Conservation (phyloP, 2,329 filamentous ascomycete species). For the Emericellopsis cladophorae region DNA sequence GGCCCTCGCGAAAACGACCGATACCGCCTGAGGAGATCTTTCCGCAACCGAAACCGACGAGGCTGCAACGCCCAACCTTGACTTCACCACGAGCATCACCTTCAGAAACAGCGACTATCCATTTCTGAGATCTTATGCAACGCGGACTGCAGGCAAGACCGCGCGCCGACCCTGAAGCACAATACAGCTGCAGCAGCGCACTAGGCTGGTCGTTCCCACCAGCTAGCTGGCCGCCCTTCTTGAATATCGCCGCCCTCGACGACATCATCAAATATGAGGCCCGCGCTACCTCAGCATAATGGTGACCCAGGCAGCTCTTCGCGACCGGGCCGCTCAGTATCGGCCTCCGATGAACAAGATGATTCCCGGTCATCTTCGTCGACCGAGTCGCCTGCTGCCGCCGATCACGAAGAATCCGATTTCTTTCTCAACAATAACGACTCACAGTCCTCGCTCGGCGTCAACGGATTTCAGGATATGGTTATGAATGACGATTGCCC, state of each 20-base stretch:
- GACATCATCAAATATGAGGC: background rate
- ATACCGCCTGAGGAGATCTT: no score
- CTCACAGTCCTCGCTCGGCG: conserved; percentile 81
- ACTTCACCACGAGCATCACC: no score
- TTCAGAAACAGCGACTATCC: no score
- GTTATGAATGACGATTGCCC: conserved; percentile 57
- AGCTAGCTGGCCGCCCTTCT: background rate
- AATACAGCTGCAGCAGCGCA: no score
- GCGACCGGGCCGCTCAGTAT: conserved; percentile 1
- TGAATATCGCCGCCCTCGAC: background rate
- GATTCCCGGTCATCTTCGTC: conserved; percentile 50
- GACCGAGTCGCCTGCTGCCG: conserved; percentile 61
- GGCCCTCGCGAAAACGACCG: no score
- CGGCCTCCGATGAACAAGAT: conserved; percentile 23
- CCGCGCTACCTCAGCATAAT: background rate
- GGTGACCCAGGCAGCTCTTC: background rate
- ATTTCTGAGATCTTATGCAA: no score
- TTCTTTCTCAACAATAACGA: conserved; percentile 85
- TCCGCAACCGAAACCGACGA: no score
- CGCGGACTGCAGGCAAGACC: no score
- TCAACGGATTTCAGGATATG: conserved; percentile 66
- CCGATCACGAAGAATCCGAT: conserved; percentile 84
- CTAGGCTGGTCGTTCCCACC: background rate
- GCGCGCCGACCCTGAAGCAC: no score
- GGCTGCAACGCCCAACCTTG: no score